These are phyloP conservation scores for Blumeria graminis DNA, from an alignment of 2,329 filamentous ascomycete genomes.

Conservation along the genomic window DNA sequence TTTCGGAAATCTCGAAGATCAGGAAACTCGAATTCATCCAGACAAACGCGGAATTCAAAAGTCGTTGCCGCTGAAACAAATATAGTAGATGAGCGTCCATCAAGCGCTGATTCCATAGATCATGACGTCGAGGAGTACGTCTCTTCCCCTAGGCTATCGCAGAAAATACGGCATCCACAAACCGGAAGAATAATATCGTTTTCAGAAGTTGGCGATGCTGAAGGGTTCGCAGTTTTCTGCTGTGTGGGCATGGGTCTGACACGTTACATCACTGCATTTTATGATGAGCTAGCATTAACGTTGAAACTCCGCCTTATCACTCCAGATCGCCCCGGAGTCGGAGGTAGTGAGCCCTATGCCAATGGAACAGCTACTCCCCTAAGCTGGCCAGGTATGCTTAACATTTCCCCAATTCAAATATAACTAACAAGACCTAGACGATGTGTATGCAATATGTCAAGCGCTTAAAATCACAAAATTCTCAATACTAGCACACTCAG, in stretches of 20 bases:
- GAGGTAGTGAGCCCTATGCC: conserved; percentile 66
- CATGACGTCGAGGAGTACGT: conserved; percentile 71
- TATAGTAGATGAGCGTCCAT: conserved; percentile 45
- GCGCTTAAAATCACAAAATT: conserved; percentile 83
- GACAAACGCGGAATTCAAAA: not conserved
- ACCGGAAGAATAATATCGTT: conserved; percentile 81
- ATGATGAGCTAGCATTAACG: conserved; percentile 79
- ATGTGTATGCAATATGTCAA: conserved; percentile 86
- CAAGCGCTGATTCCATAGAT: conserved; percentile 68
- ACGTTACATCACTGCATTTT: conserved; percentile 87
- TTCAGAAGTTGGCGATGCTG: conserved; percentile 82
- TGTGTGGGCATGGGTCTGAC: conserved; percentile 97
- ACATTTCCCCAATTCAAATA: not conserved
- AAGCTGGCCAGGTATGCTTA: conserved; percentile 63
- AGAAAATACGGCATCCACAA: conserved; percentile 66
- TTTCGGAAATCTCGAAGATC: too few species aligned
- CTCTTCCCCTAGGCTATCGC: conserved; percentile 58
- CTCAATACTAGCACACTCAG: conserved; percentile 85
- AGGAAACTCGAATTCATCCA: not conserved
- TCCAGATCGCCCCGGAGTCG: conserved; percentile 79
- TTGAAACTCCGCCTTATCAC: conserved; percentile 79
- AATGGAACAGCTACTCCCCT: conserved; percentile 69
- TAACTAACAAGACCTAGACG: conserved; percentile 23
- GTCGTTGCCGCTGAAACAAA: not conserved
- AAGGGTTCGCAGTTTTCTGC: conserved; percentile 80